Percentiles rank a stretch among this genome's conserved stretches.
These are phyloP conservation scores for Tolypocladium ovalisporum DNA, from an alignment of 2,329 filamentous ascomycete genomes.

Conservation along the genomic window DNA sequence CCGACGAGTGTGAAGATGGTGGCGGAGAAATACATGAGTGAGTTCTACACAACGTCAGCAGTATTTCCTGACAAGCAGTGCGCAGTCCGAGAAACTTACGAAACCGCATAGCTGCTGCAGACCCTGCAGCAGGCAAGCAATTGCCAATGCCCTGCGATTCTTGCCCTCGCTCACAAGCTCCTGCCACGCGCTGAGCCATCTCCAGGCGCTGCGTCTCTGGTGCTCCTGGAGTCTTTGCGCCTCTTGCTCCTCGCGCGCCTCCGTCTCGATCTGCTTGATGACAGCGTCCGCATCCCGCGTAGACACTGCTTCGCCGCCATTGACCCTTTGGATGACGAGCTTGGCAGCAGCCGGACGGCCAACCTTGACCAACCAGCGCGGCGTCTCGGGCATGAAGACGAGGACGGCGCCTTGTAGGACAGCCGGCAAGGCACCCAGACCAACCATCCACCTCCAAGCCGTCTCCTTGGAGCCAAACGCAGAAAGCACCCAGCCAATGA, in stretches of 20 bases:
- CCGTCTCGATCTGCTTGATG: constrained; percentile 59
- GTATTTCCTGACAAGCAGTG: background rate
- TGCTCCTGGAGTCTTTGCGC: constrained; percentile 25
- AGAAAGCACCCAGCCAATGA: constrained; percentile 68
- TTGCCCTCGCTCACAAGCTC: constrained; percentile 47
- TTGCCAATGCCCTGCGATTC: constrained; percentile 65
- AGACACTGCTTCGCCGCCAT: constrained; percentile 36
- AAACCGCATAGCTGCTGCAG: constrained; percentile 85
- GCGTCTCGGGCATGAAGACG: constrained; percentile 72
- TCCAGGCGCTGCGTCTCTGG: constrained; percentile 14
- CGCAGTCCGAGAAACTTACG: constrained; percentile 30
- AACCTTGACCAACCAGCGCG: constrained; percentile 71
- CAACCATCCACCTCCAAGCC: constrained; percentile 90
- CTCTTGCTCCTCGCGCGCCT: constrained; percentile 61
- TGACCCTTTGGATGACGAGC: constrained; percentile 53
- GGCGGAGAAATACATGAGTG: constrained; percentile 83
- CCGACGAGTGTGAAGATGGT: constrained; percentile 71
- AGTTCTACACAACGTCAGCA: constrained; percentile 44
- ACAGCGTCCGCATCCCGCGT: constrained; percentile 44
- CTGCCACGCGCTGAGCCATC: constrained; percentile 35
- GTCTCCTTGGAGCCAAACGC: constrained; percentile 36
- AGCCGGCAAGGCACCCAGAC: constrained; percentile 70
- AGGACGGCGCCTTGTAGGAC: constrained; percentile 59
- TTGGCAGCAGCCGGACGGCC: constrained; percentile 52
- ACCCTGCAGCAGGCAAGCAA: constrained; percentile 78